Conservation (phyloP, 345 rosid species). For the Odontarrhena argentea region DNA sequence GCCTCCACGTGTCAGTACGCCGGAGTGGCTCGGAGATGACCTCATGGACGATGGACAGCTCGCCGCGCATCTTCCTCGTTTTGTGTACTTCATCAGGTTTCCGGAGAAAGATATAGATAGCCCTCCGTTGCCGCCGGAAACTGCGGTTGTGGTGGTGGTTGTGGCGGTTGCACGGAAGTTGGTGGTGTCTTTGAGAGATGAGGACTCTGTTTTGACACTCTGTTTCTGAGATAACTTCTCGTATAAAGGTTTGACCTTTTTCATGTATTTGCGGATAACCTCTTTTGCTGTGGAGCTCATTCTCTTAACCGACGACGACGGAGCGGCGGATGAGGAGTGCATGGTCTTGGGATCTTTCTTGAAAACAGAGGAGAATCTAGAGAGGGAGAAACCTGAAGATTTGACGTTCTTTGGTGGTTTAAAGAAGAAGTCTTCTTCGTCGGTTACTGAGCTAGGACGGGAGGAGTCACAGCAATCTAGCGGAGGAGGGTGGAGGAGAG, state of each 20-base stretch:
- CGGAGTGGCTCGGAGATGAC: slow-evolving; percentile 92
- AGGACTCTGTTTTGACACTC: slow-evolving; percentile 31
- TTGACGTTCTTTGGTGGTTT: slow-evolving; percentile 39
- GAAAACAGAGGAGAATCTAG: slow-evolving; percentile 87
- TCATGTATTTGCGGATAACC: slow-evolving; percentile 78
- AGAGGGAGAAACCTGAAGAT: slow-evolving; percentile 60
- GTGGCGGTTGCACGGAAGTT: slow-evolving; percentile 2
- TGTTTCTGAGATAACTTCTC: slow-evolving; percentile 81
- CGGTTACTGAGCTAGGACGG: slow-evolving; percentile 82
- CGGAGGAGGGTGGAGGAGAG: slow-evolving; percentile 52
- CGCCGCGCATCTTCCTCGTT: slow-evolving; percentile 60
- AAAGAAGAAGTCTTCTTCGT: slow-evolving; percentile 62
- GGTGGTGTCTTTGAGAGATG: slow-evolving; percentile 28
- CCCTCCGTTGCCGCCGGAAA: slow-evolving; percentile 32
- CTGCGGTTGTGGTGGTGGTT: background rate
- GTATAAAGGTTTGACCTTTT: slow-evolving; percentile 90
- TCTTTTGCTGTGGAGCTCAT: slow-evolving; percentile 81
- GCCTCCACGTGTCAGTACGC: slow-evolving; percentile 57
- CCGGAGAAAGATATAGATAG: slow-evolving; percentile 82
- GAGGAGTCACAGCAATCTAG: slow-evolving; percentile 67
- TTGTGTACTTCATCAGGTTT: slow-evolving; percentile 67
- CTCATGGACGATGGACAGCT: slow-evolving; percentile 93
- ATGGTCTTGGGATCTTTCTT: slow-evolving; percentile 59
- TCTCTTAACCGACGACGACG: slow-evolving; percentile 68
- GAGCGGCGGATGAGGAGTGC: slow-evolving; percentile 35